Percentiles rank a stretch among this genome's conserved stretches.
Conservation (phyloP, 108 stramenopile genomes). For the Chaetoceros tenuissimus region DNA sequence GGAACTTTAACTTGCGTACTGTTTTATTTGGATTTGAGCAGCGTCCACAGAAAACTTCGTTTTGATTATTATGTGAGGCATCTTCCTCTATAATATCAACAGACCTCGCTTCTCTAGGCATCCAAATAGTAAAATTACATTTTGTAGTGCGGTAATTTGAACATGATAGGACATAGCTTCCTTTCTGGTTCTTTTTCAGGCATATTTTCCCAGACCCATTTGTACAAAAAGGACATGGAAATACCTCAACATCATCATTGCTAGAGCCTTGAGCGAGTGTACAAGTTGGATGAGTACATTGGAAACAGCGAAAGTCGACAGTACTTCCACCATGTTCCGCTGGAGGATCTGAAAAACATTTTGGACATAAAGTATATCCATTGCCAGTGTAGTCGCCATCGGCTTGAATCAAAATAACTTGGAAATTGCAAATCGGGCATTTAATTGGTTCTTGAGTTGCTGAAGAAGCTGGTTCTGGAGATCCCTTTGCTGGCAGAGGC, state of each 20-base stretch:
- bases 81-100: constrained; percentile 31
- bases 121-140: constrained; percentile 65
- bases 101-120: constrained; percentile 43
- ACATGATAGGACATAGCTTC: constrained; percentile 57
- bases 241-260: constrained; percentile 60
- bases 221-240: constrained; percentile 71
- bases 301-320: constrained; percentile 61
- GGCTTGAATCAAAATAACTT: constrained; percentile 40
- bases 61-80: constrained; percentile 16
- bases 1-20: constrained; percentile 57
- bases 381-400: constrained; percentile 59
- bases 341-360: constrained; percentile 70
- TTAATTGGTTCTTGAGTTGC: constrained; percentile 31
- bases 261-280: constrained; percentile 50
- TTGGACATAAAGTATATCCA: constrained; percentile 67
- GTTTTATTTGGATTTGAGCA: constrained; percentile 36
- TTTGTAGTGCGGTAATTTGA: constrained; percentile 39
- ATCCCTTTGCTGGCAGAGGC: constrained; percentile 45
- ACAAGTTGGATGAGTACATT: constrained; percentile 66
- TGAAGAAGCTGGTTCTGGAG: constrained; percentile 39
- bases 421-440: constrained; percentile 79
- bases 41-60: constrained; percentile 22
- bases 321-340: constrained; percentile 50
- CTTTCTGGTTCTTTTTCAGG: constrained; percentile 41
- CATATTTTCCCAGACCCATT: constrained; percentile 34